These are phyloP conservation scores for Trametes meyenii DNA, from an alignment of 768 basidiomycete species.

Conservation along the genomic window DNA sequence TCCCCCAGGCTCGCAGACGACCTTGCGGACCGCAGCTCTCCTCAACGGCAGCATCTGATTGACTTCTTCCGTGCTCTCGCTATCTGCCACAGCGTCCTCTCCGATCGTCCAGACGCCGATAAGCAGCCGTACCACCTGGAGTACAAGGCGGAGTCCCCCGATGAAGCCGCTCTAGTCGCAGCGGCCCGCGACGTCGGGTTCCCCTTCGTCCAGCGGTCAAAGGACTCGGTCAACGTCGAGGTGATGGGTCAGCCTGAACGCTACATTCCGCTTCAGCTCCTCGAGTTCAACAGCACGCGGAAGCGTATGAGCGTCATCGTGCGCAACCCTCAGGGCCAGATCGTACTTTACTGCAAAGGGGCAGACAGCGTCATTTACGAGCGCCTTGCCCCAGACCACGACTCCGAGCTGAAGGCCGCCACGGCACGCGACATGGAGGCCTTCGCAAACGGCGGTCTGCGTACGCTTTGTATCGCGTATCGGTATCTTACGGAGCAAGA, in stretches of 20 bases:
- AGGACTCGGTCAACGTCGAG: conserved; percentile 82
- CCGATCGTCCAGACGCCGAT: conserved; percentile 70
- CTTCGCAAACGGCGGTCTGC: conserved; percentile 90
- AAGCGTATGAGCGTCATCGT: conserved; percentile 96
- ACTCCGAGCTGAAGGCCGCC: conserved; percentile 69
- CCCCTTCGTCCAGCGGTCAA: conserved; percentile 78
- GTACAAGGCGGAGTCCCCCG: conserved; percentile 97
- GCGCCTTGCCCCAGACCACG: conserved; percentile 77
- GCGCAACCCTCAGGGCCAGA: conserved; percentile 78
- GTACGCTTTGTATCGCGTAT: conserved; percentile 90
- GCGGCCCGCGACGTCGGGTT: conserved; percentile 94
- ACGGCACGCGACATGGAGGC: conserved; percentile 88
- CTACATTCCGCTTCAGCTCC: conserved; percentile 74
- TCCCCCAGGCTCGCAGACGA: conserved; percentile 84
- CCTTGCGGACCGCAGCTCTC: conserved; percentile 59
- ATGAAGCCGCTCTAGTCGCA: conserved; percentile 92
- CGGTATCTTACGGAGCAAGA: conserved; percentile 80
- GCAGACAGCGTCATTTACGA: conserved; percentile 95
- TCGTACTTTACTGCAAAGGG: conserved; percentile 94
- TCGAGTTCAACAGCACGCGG: conserved; percentile 93
- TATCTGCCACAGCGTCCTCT: conserved; percentile 88
- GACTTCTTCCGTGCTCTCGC: conserved; percentile 96
- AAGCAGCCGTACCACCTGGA: conserved; percentile 64
- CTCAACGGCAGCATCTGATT: conserved; percentile 67
- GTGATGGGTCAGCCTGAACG: conserved; percentile 88